Base-by-base conservation (phyloP, 257 asterid genomes). In the Coffea canephora region DNA sequence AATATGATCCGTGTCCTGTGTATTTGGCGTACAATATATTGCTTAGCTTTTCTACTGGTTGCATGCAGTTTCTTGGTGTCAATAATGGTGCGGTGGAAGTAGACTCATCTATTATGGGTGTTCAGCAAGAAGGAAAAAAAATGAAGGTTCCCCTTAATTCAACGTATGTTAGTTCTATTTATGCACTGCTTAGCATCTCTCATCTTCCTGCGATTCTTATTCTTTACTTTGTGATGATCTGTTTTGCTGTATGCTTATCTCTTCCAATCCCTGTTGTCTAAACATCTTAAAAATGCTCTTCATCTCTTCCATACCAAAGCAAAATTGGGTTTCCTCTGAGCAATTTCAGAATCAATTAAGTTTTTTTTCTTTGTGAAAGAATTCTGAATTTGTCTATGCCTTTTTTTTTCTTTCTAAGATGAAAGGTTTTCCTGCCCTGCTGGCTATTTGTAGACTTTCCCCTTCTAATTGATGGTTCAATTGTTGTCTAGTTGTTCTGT, bases 51-150 rank as follows among this genome's bases (percentile, higher is more conserved):
- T 88, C 84, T 87, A 88, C 85, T 83, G 89, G 83, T 81, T 86
- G 80, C 78, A 61, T 94, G 90, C 96, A 96, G 99, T 86, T 91
- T 86, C 94, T 96, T 90, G 93, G 95, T 78, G 71, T 94, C 84
- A 92, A 80, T 77, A 92, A 96, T 86, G 99, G 99, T 84, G 94
- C 97, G 46, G 91, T 91, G 87, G 98, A 96, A 88, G 83, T 96
- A 41, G 97, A 96, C 88, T 83, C 96, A 62, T 87, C 97, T 66
- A 80, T 96, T 79, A 94, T 96, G 98, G 97, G 99, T 84, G 88
- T 27, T 82, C 94, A 91, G 87, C 92, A 94, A 88, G 99, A 93
- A 45, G 98, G 94, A 82, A 96, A 89, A 88, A 95, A 91, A 88
- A 84, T 86, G 11, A 96, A 96, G 89, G 92, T 96, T 83, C 98